Percentiles rank a stretch among this genome's conserved stretches.
These are phyloP conservation scores for Russula abietina DNA, from an alignment of 768 basidiomycete genomes.

Conservation along the genomic window DNA sequence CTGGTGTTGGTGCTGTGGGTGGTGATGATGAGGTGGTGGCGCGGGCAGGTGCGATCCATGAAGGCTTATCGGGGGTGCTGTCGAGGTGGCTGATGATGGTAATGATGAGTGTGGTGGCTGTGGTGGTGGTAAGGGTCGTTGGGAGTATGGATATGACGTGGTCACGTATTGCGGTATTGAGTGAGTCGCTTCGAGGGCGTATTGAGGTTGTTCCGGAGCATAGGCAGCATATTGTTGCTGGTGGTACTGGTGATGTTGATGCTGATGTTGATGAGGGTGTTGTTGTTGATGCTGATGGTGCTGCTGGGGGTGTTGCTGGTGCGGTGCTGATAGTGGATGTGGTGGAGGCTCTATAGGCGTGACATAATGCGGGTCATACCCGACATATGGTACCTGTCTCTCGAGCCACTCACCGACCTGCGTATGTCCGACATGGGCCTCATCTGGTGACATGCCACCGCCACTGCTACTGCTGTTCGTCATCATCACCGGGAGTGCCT, in stretches of 20 bases:
- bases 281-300: not conserved
- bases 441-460: slow-evolving; percentile 1
- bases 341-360: slow-evolving; percentile 6
- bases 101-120: not conserved
- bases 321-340: not conserved
- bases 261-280: not conserved
- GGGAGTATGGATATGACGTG: slow-evolving; percentile 1
- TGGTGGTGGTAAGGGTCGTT: not conserved
- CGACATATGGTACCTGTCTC: slow-evolving; percentile 6
- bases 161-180: slow-evolving; percentile 8
- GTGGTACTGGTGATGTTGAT: not conserved
- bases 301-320: not conserved
- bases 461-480: not conserved
- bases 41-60: not conserved
- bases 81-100: not conserved
- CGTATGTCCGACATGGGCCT: not conserved
- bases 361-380: slow-evolving; percentile 12
- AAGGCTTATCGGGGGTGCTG: not conserved
- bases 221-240: slow-evolving; percentile 14
- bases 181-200: slow-evolving; percentile 5
- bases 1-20: not conserved
- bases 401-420: slow-evolving; percentile 16
- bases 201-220: slow-evolving; percentile 13
- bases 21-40: not conserved
- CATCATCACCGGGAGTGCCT: not conserved